These are phyloP conservation scores for Metschnikowia cubensis DNA, from an alignment of 805 yeast species.

Conservation along the genomic window DNA sequence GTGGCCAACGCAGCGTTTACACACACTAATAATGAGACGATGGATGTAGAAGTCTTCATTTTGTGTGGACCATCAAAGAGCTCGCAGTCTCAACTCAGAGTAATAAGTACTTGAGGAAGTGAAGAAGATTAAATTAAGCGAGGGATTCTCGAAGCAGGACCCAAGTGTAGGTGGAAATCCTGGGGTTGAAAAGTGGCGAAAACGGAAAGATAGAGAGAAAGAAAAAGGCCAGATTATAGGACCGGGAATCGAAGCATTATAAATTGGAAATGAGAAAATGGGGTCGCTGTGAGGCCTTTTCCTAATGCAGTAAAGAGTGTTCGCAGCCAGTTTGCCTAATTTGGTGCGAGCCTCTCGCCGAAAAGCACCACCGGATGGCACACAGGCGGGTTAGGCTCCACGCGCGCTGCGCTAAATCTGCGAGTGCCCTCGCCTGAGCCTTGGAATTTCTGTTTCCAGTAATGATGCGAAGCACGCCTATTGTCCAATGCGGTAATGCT, in stretches of 20 bases:
- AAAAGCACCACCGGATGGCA: background rate
- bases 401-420: background rate
- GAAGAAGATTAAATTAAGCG: conserved; percentile 1
- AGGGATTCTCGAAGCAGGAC: conserved; percentile 1
- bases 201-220: background rate
- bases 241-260: conserved; percentile 6
- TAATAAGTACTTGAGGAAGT: background rate
- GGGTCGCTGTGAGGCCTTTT: conserved; percentile 2
- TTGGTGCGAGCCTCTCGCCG: conserved; percentile 3
- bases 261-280: conserved; percentile 2
- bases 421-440: background rate
- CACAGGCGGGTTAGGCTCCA: background rate
- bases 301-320: conserved; percentile 15
- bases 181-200: background rate
- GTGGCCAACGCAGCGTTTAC: conserved; percentile 3
- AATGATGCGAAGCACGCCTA: background rate
- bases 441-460: conserved; percentile 1
- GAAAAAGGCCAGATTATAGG: background rate
- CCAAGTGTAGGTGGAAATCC: conserved; percentile 1
- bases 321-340: conserved; percentile 18
- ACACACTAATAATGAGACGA: conserved; percentile 5
- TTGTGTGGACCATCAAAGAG: background rate
- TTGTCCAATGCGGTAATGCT: conserved; percentile 2
- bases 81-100: conserved; percentile 1
- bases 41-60: conserved; percentile 8